Evolutionary conservation across 2,329 filamentous ascomycete genomes (phyloP).

Genomic region (Rutstroemia sydowiana): DNA sequence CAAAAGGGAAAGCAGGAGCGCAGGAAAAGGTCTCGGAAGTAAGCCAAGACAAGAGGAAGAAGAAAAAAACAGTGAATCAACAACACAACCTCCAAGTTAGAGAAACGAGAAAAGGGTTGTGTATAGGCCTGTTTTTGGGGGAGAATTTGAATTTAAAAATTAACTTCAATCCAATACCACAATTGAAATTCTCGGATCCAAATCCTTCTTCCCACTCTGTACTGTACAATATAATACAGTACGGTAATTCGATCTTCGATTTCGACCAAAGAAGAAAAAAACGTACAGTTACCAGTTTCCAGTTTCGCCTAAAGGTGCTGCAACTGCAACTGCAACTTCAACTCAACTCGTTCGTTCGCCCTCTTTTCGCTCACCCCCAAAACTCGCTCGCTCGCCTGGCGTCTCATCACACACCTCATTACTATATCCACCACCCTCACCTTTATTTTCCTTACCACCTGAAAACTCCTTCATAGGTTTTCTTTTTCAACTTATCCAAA

Average conservation of each 20-base stretch:
- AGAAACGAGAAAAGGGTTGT: background rate
- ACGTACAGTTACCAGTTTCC: no score
- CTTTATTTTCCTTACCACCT: background rate
- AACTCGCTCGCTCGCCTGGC: background rate
- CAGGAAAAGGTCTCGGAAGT: background rate
- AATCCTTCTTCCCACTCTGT: no score
- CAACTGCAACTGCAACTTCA: no score
- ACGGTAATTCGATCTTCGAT: no score
- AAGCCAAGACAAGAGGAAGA: background rate
- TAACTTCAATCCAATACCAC: no score
- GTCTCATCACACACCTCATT: background rate
- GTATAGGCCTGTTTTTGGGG: no score
- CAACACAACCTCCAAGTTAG: background rate
- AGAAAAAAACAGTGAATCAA: background rate
- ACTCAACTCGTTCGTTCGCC: background rate
- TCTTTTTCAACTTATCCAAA: background rate
- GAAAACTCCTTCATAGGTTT: slow-evolving; percentile 4
- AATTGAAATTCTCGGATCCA: no score
- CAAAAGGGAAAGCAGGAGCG: background rate
- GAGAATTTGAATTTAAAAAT: no score
- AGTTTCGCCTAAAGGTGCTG: no score
- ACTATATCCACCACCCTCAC: slow-evolving; percentile 4
- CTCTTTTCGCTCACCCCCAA: background rate
- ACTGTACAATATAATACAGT: no score
- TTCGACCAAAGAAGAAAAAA: no score